These are phyloP conservation scores for Pseudogymnoascus sp. DNA, from an alignment of 2,329 filamentous ascomycete species.

Conservation along the genomic window DNA sequence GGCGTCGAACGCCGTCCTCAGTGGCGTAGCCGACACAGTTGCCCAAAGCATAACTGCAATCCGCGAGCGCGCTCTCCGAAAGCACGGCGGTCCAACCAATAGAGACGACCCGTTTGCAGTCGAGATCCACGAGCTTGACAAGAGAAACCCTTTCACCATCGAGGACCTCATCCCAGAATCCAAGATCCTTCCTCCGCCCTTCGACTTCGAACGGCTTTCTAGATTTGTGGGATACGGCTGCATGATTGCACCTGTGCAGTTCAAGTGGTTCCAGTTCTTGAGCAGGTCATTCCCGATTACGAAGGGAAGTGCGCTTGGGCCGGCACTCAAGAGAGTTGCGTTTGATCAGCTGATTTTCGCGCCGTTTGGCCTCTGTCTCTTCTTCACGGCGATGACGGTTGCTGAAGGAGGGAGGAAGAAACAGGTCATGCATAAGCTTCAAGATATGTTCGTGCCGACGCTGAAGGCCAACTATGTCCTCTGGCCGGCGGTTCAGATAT, in stretches of 20 bases:
- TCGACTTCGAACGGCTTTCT: conserved; percentile 90
- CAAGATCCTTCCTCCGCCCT: conserved; percentile 63
- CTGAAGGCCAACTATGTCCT: conserved; percentile 93
- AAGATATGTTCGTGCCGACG: conserved; percentile 88
- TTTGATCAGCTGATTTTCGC: conserved; percentile 93
- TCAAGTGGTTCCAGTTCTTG: conserved; percentile 90
- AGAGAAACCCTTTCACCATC: conserved; percentile 62
- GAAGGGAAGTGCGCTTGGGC: conserved; percentile 63
- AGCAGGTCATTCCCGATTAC: conserved; percentile 75
- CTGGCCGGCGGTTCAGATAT: conserved; percentile 90
- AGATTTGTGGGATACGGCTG: conserved; percentile 98
- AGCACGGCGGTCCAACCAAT: conserved; percentile 47
- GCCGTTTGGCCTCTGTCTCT: conserved; percentile 66
- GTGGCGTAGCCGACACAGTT: conserved; percentile 92
- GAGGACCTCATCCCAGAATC: conserved; percentile 60
- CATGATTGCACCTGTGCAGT: conserved; percentile 89
- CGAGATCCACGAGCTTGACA: conserved; percentile 81
- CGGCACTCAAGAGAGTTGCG: conserved; percentile 81
- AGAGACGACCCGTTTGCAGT: conserved; percentile 71
- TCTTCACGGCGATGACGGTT: conserved; percentile 95
- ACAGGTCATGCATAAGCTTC: conserved; percentile 74
- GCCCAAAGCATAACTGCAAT: conserved; percentile 88
- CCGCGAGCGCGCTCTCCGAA: conserved; percentile 57
- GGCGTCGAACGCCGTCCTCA: conserved; percentile 94
- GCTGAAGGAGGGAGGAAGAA: conserved; percentile 83